phyloP scores from a whole-genome alignment of 345 rosid species.

The Pelargonium nanum region DNA sequence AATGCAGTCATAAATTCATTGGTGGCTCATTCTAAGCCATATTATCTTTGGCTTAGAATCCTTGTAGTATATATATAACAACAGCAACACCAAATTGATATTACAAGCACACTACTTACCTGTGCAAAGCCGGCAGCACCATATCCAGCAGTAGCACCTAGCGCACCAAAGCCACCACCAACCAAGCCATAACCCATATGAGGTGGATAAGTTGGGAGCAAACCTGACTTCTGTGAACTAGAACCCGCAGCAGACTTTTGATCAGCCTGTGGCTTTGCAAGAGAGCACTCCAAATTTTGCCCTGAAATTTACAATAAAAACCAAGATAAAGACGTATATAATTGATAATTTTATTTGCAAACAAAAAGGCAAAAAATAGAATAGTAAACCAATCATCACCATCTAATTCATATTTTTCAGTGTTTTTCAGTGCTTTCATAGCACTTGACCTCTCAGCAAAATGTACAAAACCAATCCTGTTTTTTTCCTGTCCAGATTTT shows the following conservation, averaged over 20 bases:
- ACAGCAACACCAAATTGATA: neutral
- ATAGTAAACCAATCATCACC: slow-evolving; percentile 31
- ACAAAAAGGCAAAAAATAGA: slow-evolving; percentile 5
- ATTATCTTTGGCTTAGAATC: no score
- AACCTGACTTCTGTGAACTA: slow-evolving; percentile 40
- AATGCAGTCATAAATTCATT: no score
- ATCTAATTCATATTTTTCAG: slow-evolving; percentile 84
- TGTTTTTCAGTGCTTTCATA: slow-evolving; percentile 72
- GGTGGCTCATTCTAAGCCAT: no score
- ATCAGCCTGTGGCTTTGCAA: slow-evolving; percentile 91
- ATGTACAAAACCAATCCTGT: slow-evolving; percentile 87
- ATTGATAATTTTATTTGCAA: neutral
- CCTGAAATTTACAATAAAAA: slow-evolving; percentile 28
- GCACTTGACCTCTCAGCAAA: slow-evolving; percentile 86
- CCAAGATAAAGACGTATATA: neutral
- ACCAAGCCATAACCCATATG: slow-evolving; percentile 57
- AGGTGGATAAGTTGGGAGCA: slow-evolving; percentile 65
- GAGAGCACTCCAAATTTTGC: slow-evolving; percentile 77
- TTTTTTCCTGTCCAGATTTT: slow-evolving; percentile 70
- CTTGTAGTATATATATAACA: no score
- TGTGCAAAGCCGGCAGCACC: slow-evolving; percentile 64
- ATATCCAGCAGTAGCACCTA: slow-evolving; percentile 40
- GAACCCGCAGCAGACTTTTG: slow-evolving; percentile 47
- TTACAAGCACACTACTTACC: slow-evolving; percentile 28
- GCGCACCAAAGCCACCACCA: slow-evolving; percentile 52